Evolutionary conservation across 768 basidiomycete species (phyloP), one percentile per base, ranked within the genome.

Genomic region (Pisolithus orientalis): DNA sequence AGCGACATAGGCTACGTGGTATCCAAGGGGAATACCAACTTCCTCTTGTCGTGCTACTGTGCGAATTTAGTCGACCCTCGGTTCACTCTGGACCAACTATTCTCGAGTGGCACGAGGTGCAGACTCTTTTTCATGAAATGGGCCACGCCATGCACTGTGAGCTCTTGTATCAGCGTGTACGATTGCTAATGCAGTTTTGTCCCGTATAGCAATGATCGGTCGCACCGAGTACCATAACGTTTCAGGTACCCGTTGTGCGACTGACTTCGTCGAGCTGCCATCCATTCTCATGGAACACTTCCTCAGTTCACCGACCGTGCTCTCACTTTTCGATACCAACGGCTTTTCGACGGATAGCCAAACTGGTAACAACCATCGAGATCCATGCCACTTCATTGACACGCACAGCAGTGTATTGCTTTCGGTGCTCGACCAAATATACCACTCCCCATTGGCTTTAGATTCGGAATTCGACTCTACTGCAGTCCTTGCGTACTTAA

Each of bases 221-320:
- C 80, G 90, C 44, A 98, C 94, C 7, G 94, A 94, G 61, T 96
- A 95, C 63, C 95, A 98, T 66, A 98, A 97, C 62, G 94, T 98
- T 5, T 85, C 94, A 0, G 96, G 96, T 14, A 99, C 96, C 1
- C 90, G 96, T 17, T 96, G 94, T 65, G 91, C 96, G 0, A 99
- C 96, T 0, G 96, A 99, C 65, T 96, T 99, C 62, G 95, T 97
- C 53, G 96, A 99, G 64, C 75, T 99, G 6, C 96, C 96, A 0
- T 98, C 95, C 9, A 94, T 98, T 61, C 80, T 99, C 21, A 98
- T 98, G 96, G 96, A 99, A 65, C 92, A 94, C 64, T 97, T 99
- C 75, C 80, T 95, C 39, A 86, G 80, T 39, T 95, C 94, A 0
- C 82, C 90, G 0, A 68, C 72, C 13, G 91, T 98, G 28, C 80